Percentiles rank a stretch among this genome's conserved stretches.
Conservation (phyloP, 257 asterid genomes). For the Voacanga thouarsii region DNA sequence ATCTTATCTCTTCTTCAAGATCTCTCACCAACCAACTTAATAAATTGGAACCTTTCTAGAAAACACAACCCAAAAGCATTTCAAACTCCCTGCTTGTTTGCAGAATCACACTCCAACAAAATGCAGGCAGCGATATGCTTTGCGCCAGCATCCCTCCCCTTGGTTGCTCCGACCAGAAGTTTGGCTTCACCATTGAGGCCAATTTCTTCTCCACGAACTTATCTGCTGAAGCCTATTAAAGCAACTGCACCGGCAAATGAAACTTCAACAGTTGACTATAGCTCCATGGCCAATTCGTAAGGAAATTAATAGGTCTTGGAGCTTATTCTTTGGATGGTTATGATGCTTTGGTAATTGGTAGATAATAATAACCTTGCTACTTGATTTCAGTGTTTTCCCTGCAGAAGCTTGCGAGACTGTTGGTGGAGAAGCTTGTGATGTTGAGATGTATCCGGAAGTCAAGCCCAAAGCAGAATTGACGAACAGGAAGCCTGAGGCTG, state of each 20-base stretch:
- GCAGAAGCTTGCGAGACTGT: conserved; percentile 67
- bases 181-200: conserved; percentile 6
- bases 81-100: not conserved
- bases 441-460: conserved; percentile 46
- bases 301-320: not conserved
- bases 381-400: conserved; percentile 47
- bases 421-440: conserved; percentile 56
- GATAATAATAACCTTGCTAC: not conserved
- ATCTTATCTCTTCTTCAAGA: conserved; percentile 18
- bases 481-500: conserved; percentile 7
- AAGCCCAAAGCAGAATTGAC: conserved; percentile 33
- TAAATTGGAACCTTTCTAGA: conserved; percentile 1
- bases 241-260: conserved; percentile 18
- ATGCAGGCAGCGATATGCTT: conserved; percentile 28
- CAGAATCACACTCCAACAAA: conserved; percentile 4
- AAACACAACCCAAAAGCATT: not conserved
- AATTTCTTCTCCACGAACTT: conserved; percentile 8
- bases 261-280: conserved; percentile 23
- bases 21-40: not conserved
- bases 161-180: conserved; percentile 9
- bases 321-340: not conserved
- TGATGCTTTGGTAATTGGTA: not conserved
- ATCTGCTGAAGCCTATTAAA: conserved; percentile 9
- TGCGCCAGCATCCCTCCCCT: conserved; percentile 13
- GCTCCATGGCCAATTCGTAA: conserved; percentile 32